phyloP scores from a whole-genome alignment of 805 yeast genomes.

The Torulaspora franciscae region DNA sequence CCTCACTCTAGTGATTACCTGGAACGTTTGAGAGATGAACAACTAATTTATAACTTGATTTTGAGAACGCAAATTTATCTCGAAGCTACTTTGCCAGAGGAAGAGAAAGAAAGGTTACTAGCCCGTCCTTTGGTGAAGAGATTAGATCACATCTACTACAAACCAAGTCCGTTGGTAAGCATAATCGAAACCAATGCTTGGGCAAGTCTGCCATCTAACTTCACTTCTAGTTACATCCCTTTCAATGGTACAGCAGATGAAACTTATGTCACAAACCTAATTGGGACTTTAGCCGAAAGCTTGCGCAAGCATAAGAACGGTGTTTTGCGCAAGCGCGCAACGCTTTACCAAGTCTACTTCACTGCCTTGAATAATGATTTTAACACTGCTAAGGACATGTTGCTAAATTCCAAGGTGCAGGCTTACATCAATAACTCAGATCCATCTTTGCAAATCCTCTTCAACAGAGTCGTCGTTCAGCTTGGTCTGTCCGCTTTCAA shows the following conservation, averaged over 20 bases:
- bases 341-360: constrained; percentile 81
- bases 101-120: constrained; percentile 50
- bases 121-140: constrained; percentile 76
- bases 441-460: constrained; percentile 79
- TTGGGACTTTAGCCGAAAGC: constrained; percentile 60
- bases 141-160: constrained; percentile 89
- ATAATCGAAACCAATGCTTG: constrained; percentile 73
- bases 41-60: constrained; percentile 64
- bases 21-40: constrained; percentile 84
- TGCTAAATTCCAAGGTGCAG: constrained; percentile 81
- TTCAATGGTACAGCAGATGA: constrained; percentile 30
- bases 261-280: constrained; percentile 48
- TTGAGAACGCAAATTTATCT: constrained; percentile 82
- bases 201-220: constrained; percentile 41
- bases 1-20: constrained; percentile 94
- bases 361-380: constrained; percentile 85
- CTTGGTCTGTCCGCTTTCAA: constrained; percentile 95
- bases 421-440: constrained; percentile 79
- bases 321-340: constrained; percentile 73
- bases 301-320: constrained; percentile 64
- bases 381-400: constrained; percentile 79
- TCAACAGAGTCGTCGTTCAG: constrained; percentile 93
- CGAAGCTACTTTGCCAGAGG: constrained; percentile 54
- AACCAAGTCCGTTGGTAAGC: constrained; percentile 69
- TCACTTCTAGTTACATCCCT: constrained; percentile 29